Evolutionary conservation across 2,329 filamentous ascomycete species (phyloP).

Genomic region (Tricladium varicosporioides): DNA sequence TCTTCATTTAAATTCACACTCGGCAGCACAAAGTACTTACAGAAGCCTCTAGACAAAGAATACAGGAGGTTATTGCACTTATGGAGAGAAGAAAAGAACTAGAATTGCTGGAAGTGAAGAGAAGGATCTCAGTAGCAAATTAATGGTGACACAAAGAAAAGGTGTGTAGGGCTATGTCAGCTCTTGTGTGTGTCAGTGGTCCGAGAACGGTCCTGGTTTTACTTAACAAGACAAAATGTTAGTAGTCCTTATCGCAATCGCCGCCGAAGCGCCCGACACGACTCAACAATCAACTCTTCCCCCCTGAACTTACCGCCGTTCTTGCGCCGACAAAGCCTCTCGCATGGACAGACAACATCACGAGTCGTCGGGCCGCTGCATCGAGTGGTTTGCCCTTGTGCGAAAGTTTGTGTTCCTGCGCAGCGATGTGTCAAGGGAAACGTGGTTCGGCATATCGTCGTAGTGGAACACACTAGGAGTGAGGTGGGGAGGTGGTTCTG

Average conservation of each 20-base stretch:
- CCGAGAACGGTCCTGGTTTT: background rate
- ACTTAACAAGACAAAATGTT: background rate
- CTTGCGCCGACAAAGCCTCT: background rate
- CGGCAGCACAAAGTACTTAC: constrained; percentile 11
- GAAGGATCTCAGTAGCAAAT: constrained; percentile 10
- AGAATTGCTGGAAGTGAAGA: constrained; percentile 1
- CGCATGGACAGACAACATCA: background rate
- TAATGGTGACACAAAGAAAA: constrained; percentile 15
- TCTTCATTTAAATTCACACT: background rate
- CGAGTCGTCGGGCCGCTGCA: background rate
- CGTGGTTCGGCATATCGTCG: background rate
- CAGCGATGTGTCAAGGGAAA: constrained; percentile 5
- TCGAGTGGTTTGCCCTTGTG: background rate
- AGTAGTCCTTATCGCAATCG: background rate
- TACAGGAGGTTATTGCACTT: constrained; percentile 12
- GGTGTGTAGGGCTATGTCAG: constrained; percentile 10
- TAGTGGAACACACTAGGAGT: background rate
- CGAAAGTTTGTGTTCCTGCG: background rate
- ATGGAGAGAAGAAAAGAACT: background rate
- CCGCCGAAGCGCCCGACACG: background rate
- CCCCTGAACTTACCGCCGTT: background rate
- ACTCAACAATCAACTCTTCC: background rate
- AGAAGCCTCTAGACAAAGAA: constrained; percentile 3
- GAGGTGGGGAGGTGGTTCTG: background rate
- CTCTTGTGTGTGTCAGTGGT: constrained; percentile 9